These are phyloP conservation scores for Fraxinus albicans DNA, from an alignment of 305 asterid species.

Conservation along the genomic window DNA sequence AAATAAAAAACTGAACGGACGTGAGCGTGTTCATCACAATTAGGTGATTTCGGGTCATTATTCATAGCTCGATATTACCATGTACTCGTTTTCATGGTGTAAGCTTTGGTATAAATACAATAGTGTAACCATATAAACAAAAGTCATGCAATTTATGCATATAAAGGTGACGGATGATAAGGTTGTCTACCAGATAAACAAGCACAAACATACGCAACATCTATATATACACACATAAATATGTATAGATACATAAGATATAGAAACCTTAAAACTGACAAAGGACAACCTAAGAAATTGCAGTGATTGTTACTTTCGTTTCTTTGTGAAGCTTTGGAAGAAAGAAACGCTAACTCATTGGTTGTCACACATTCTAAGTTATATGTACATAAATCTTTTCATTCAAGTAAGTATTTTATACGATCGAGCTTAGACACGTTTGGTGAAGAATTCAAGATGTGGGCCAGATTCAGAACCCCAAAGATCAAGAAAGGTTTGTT, in stretches of 20 bases:
- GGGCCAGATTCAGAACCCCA: conserved; percentile 37
- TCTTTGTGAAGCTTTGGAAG: background rate
- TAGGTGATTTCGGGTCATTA: background rate
- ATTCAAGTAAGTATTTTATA: background rate
- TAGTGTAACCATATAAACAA: background rate
- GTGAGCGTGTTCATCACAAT: background rate
- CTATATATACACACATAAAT: background rate
- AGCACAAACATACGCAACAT: background rate
- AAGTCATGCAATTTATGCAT: conserved; percentile 33
- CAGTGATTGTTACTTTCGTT: conserved; percentile 10
- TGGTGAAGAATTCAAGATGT: conserved; percentile 36
- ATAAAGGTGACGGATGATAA: conserved; percentile 24
- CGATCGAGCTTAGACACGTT: background rate
- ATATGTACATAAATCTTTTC: background rate
- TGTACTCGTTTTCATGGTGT: background rate
- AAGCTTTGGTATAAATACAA: background rate
- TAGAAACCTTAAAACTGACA: conserved; percentile 36
- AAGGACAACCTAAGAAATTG: conserved; percentile 27
- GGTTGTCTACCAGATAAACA: background rate
- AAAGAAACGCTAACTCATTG: background rate
- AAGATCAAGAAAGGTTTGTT: conserved; percentile 34
- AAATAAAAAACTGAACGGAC: background rate
- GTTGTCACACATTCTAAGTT: background rate
- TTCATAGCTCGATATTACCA: background rate
- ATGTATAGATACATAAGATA: conserved; percentile 4